Percentiles rank a stretch among this genome's conserved stretches.
Conservation (phyloP, 2,329 filamentous ascomycete genomes). For the Penicillium sp. region DNA sequence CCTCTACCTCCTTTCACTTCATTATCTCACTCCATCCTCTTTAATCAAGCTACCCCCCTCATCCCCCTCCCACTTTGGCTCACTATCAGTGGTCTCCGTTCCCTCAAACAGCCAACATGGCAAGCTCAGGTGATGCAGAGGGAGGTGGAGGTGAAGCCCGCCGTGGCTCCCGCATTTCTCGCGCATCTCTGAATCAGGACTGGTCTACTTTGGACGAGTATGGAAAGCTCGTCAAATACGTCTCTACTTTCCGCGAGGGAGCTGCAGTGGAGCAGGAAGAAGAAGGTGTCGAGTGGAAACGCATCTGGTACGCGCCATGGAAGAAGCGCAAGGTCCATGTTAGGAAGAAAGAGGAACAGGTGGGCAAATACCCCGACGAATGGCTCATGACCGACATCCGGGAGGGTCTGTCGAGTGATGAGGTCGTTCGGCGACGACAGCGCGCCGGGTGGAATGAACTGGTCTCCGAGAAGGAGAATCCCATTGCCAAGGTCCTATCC, state of each 20-base stretch:
- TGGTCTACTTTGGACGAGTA: conserved; percentile 53
- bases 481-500: conserved; percentile 66
- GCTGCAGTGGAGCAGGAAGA: conserved; percentile 40
- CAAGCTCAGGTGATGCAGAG: conserved; percentile 16
- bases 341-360: conserved; percentile 21
- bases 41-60: not conserved
- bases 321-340: conserved; percentile 34
- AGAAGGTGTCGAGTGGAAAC: conserved; percentile 45
- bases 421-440: conserved; percentile 59
- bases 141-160: conserved; percentile 15
- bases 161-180: conserved; percentile 34
- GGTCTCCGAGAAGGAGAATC: conserved; percentile 70
- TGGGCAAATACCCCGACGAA: conserved; percentile 53
- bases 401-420: conserved; percentile 54
- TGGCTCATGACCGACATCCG: conserved; percentile 66
- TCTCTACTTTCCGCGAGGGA: conserved; percentile 59
- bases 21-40: not conserved
- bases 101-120: conserved; percentile 16
- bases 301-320: conserved; percentile 59
- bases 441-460: conserved; percentile 67
- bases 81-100: not conserved
- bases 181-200: conserved; percentile 33
- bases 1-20: not conserved
- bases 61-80: conserved; percentile 1
- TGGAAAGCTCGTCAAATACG: conserved; percentile 61